Evolutionary conservation across 108 stramenopile genomes (phyloP).

Genomic region (Thalassiosira profunda): DNA sequence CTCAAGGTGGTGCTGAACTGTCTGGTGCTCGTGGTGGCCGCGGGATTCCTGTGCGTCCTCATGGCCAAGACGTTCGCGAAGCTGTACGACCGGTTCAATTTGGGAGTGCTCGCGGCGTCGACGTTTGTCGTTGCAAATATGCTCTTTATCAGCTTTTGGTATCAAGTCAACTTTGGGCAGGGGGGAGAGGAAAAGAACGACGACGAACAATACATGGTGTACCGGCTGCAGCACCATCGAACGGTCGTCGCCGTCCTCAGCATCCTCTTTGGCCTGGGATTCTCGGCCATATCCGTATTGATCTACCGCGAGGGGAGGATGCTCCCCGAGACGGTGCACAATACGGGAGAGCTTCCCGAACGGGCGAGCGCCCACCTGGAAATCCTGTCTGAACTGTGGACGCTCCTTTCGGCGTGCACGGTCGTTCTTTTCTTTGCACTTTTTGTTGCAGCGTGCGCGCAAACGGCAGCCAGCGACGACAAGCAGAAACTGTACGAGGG

Average conservation of each 20-base stretch:
- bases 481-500: conserved; percentile 10
- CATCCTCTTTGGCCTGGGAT: not conserved
- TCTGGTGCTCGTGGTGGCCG: no score
- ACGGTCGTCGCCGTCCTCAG: conserved; percentile 3
- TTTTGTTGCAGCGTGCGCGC: not conserved
- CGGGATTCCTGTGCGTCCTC: no score
- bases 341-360: conserved; percentile 3
- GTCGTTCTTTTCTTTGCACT: conserved; percentile 1
- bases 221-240: conserved; percentile 10
- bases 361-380: not conserved
- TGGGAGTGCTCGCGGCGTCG: conserved; percentile 18
- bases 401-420: conserved; percentile 1
- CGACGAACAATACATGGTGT: conserved; percentile 8
- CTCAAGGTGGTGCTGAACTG: no score
- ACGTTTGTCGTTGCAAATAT: conserved; percentile 13
- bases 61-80: conserved; percentile 9
- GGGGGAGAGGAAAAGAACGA: conserved; percentile 7
- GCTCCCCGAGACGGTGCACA: conserved; percentile 19
- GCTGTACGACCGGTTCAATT: conserved; percentile 19
- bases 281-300: not conserved
- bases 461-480: not conserved
- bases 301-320: conserved; percentile 8
- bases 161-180: conserved; percentile 21
- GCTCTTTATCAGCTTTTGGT: conserved; percentile 28
- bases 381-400: conserved; percentile 16